phyloP scores from a whole-genome alignment of 139 green algal genomes.

The Chlorella sorokiniana region DNA sequence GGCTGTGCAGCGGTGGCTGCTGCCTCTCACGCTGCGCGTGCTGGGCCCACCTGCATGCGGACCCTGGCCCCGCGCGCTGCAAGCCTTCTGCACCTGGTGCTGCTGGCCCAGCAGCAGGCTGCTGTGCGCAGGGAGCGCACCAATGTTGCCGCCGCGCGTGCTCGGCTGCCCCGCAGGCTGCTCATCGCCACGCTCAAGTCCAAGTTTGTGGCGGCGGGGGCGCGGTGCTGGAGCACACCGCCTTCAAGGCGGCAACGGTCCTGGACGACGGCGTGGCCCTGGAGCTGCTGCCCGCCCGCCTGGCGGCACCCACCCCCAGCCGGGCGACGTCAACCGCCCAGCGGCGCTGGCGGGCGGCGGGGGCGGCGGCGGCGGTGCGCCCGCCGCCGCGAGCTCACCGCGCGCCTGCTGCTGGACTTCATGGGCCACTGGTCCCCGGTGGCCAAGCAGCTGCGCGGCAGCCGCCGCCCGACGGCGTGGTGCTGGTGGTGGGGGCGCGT shows the following conservation, averaged over 20 bases:
- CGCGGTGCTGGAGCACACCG: slow-evolving; percentile 56
- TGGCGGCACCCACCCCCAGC: slow-evolving; percentile 2
- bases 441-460: slow-evolving; percentile 76
- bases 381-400: slow-evolving; percentile 33
- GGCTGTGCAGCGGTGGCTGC: no score
- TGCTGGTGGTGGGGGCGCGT: slow-evolving; percentile 86
- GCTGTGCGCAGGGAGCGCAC: no score
- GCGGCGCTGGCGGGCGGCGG: slow-evolving; percentile 1
- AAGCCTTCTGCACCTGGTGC: no score
- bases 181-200: slow-evolving; percentile 35
- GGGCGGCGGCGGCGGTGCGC: neutral
- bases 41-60: no score
- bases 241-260: slow-evolving; percentile 57
- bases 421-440: slow-evolving; percentile 91
- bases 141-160: neutral
- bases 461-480: slow-evolving; percentile 82
- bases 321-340: slow-evolving; percentile 65
- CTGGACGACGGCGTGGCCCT: slow-evolving; percentile 53
- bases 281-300: slow-evolving; percentile 23
- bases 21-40: no score
- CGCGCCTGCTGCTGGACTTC: slow-evolving; percentile 86
- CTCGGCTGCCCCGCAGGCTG: neutral
- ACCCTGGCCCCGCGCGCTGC: no score
- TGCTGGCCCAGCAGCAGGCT: no score
- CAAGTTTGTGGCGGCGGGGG: slow-evolving; percentile 62